A percentile compares a stretch with the other conserved stretches of the same genome.
These are phyloP conservation scores for Cystofilobasidium macerans DNA, from an alignment of 768 basidiomycete genomes.

Conservation along the genomic window DNA sequence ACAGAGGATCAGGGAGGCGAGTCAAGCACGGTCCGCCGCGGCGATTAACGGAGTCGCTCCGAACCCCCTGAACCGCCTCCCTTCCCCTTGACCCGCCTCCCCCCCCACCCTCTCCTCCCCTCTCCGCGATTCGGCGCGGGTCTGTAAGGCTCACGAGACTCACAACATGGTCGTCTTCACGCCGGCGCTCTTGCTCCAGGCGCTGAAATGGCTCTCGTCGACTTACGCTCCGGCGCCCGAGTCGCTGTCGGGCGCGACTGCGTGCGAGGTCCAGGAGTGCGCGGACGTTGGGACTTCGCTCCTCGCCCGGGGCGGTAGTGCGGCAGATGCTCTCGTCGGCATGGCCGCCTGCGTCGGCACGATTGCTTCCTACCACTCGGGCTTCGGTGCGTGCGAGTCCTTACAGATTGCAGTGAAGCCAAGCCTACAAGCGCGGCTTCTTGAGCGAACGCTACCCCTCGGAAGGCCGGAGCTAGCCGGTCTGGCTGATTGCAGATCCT, in stretches of 20 bases:
- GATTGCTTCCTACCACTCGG: slow-evolving; percentile 20
- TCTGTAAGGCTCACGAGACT: background rate
- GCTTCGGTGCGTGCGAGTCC: slow-evolving; percentile 17
- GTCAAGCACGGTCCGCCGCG: too few species aligned
- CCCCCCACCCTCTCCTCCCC: background rate
- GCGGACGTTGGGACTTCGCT: slow-evolving; percentile 16
- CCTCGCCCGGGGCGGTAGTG: slow-evolving; percentile 17
- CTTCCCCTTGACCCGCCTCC: too few species aligned
- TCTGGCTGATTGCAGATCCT: background rate
- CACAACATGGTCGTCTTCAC: background rate
- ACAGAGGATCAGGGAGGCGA: too few species aligned
- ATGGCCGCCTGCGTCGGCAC: slow-evolving; percentile 20
- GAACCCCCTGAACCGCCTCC: too few species aligned
- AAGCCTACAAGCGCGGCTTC: too few species aligned
- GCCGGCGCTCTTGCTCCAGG: background rate
- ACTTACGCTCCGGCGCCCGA: background rate
- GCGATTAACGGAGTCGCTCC: too few species aligned
- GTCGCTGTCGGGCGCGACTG: slow-evolving; percentile 5
- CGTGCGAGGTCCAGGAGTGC: slow-evolving; percentile 19
- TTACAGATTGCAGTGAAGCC: too few species aligned
- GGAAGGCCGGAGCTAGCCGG: slow-evolving; percentile 7
- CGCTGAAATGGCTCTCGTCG: background rate
- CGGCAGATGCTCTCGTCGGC: slow-evolving; percentile 22
- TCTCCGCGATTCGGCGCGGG: background rate
- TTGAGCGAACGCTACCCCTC: too few species aligned